Conservation (phyloP, 2,329 filamentous ascomycete genomes). For the Stagonosporopsis chrysanthemi region DNA sequence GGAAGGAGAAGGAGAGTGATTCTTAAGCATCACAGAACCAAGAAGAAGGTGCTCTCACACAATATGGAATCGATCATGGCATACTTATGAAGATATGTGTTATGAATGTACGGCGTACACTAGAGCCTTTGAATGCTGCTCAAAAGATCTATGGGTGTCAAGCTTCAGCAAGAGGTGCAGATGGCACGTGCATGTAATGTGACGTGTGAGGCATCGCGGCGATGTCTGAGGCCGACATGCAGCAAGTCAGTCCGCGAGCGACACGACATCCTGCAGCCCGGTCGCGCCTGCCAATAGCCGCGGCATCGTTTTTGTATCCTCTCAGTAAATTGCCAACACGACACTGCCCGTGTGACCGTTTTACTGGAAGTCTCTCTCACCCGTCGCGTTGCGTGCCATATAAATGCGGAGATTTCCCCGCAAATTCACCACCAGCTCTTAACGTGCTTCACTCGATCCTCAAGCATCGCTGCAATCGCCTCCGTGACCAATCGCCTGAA, state of each 20-base stretch:
- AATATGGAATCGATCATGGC: slow-evolving; percentile 9
- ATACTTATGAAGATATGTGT: slow-evolving; percentile 34
- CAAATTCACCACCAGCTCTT: slow-evolving; percentile 14
- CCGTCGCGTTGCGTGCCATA: slow-evolving; percentile 4
- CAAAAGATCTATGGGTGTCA: neutral
- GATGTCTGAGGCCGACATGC: slow-evolving; percentile 5
- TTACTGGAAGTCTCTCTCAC: neutral
- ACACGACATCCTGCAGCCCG: slow-evolving; percentile 13
- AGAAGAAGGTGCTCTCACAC: neutral
- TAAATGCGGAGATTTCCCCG: slow-evolving; percentile 26
- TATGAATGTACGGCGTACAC: slow-evolving; percentile 37
- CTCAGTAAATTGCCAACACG: neutral
- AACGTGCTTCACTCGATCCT: neutral
- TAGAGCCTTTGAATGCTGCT: neutral
- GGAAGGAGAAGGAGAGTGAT: slow-evolving; percentile 56
- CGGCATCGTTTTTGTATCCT: neutral
- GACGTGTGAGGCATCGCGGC: slow-evolving; percentile 20
- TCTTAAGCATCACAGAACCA: slow-evolving; percentile 23
- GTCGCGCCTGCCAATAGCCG: slow-evolving; percentile 2
- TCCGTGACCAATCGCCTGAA: neutral
- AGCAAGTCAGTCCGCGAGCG: slow-evolving; percentile 4
- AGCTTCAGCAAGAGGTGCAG: neutral
- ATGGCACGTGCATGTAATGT: slow-evolving; percentile 23
- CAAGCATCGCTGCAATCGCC: neutral
- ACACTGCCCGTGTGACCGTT: neutral